Evolutionary conservation across 192 early-diverging fungal species (phyloP), one percentile per base, ranked within the genome.

Genomic region (Haplosporangium gracile): DNA sequence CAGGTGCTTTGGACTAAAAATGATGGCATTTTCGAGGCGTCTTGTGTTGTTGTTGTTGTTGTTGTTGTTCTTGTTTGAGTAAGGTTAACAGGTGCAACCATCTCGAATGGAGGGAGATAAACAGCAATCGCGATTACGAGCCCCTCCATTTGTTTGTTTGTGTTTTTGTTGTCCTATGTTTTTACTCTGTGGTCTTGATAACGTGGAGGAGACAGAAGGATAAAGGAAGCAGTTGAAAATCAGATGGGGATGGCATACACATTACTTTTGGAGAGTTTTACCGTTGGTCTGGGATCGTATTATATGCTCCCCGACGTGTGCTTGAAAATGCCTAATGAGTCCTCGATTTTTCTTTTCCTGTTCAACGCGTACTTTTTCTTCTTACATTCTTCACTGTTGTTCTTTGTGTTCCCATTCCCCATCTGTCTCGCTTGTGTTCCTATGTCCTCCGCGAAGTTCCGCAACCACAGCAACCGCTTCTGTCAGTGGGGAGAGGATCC

Each of bases 1-100:
- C 74, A 75, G 74, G 74, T 75, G 74, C 74, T 75, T 75, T 75
- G 51, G 49, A 26, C 36, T 18, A 53, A 75, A 75, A 75, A 75
- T 75, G 74, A 75, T 75, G 74, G 51, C 74, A 75, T 75, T 75
- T 39, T 34, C 24, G 22, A 10, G 60, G 9, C n/a, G 2, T 29
- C 7, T 63, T 29, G 57, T 63, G 10, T 43, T 43, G 42, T 43
- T 43, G 42, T 43, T 63, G 10, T 43, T 43, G 42, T 43, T 43
- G 42, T 43, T 43, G 2, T 49, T 49, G 11, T 49, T 51, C 49
- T 51, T 51, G 49, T 51, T 51, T 51, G 49, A 51, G 49, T 18
- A 51, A 51, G 49, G 49, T 51, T 65, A 65, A 65, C 60, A 65
- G 60, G 60, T 65, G 60, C 60, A 13, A 65, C 60, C 60, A 32